A percentile compares a stretch with the other conserved stretches of the same genome.
Conservation (phyloP, 177 flowering plant species). For the Vitis hybrid region DNA sequence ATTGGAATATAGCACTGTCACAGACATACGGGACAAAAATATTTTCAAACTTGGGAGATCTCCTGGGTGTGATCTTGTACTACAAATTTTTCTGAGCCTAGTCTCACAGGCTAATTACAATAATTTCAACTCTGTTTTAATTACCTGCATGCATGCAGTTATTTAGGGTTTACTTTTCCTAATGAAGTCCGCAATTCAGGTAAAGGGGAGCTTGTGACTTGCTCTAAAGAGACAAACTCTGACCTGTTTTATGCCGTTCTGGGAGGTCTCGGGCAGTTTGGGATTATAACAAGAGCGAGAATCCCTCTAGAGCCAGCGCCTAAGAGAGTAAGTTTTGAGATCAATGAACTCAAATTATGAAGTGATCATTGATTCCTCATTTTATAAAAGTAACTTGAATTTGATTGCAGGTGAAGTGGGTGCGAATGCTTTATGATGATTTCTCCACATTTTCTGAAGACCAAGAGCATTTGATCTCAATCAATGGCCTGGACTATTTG, state of each 20-base stretch:
- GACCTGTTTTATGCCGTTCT: slow-evolving; percentile 70
- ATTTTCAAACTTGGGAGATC: no score
- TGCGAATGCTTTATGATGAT: slow-evolving; percentile 57
- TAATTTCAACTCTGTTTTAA: background rate
- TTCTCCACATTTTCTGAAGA: slow-evolving; percentile 51
- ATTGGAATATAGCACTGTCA: no score
- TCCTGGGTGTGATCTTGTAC: no score
- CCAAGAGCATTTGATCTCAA: slow-evolving; percentile 59
- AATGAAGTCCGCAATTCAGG: slow-evolving; percentile 29
- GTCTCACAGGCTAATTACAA: no score
- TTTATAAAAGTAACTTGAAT: no score
- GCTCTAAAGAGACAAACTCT: slow-evolving; percentile 45
- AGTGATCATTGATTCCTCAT: no score
- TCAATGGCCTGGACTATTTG: slow-evolving; percentile 39
- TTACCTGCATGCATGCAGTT: slow-evolving; percentile 2
- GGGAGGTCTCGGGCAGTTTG: slow-evolving; percentile 92
- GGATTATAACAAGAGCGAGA: slow-evolving; percentile 77
- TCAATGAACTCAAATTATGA: background rate
- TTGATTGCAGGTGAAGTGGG: slow-evolving; percentile 61
- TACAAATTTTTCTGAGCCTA: no score
- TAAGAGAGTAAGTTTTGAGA: slow-evolving; percentile 38
- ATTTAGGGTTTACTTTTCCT: background rate
- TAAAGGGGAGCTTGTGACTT: slow-evolving; percentile 61
- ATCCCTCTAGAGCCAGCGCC: slow-evolving; percentile 60
- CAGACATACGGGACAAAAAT: no score